These are phyloP conservation scores for Macrolepiota fuliginosa DNA, from an alignment of 768 basidiomycete genomes.

Conservation along the genomic window DNA sequence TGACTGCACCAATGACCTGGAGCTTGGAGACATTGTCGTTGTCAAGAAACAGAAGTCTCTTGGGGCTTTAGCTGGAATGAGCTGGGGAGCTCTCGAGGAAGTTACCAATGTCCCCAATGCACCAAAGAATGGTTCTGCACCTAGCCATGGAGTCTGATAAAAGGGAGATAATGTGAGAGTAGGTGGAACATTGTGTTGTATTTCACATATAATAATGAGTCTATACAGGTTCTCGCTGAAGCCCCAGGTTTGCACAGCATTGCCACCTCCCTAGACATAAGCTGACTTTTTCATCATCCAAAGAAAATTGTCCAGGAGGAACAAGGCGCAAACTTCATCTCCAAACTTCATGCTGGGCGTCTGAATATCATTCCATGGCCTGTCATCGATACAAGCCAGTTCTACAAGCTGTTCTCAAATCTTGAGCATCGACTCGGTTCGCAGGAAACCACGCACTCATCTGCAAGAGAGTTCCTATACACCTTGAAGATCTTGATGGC, in stretches of 20 bases:
- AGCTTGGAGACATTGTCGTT: slow-evolving; percentile 66
- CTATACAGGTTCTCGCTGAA: slow-evolving; percentile 52
- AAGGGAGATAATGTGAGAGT: slow-evolving; percentile 58
- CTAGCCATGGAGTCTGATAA: slow-evolving; percentile 58
- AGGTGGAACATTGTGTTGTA: slow-evolving; percentile 16
- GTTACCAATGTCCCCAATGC: slow-evolving; percentile 52
- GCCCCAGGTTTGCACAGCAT: slow-evolving; percentile 30
- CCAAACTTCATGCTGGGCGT: slow-evolving; percentile 52
- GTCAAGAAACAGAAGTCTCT: slow-evolving; percentile 78
- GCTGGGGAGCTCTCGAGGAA: slow-evolving; percentile 54
- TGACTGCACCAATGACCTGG: slow-evolving; percentile 61
- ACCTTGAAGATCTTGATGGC: slow-evolving; percentile 65
- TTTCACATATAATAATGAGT: neutral
- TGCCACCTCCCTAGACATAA: neutral
- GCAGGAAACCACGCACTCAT: slow-evolving; percentile 45
- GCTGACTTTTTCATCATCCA: neutral
- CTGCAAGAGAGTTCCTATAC: slow-evolving; percentile 54
- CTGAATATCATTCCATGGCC: slow-evolving; percentile 66
- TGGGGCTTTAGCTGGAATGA: slow-evolving; percentile 52
- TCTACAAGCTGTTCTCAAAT: slow-evolving; percentile 51
- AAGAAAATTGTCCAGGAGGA: slow-evolving; percentile 62
- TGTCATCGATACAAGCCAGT: slow-evolving; percentile 59
- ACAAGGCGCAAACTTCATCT: slow-evolving; percentile 61
- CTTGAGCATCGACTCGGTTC: slow-evolving; percentile 47
- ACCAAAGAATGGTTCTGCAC: slow-evolving; percentile 11